Percentiles rank a stretch among this genome's conserved stretches.
phyloP scores from a whole-genome alignment of 148 eudicot species.

The Amaranthus palmeri region DNA sequence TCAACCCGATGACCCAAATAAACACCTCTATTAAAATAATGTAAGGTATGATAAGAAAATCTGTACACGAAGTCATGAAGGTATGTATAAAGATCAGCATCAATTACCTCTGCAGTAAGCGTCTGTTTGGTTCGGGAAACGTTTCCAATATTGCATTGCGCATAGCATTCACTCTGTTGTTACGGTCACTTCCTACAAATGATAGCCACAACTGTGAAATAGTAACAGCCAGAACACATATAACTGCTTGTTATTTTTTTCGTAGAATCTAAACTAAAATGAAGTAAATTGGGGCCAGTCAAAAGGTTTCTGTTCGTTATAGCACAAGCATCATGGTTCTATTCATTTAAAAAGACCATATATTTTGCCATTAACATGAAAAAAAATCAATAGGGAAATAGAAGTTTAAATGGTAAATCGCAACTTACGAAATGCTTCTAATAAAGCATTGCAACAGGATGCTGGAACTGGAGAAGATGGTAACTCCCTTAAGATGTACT shows the following conservation, averaged over 20 bases:
- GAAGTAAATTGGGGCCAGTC: not conserved
- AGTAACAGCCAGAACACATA: not conserved
- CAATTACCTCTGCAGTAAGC: conserved; percentile 75
- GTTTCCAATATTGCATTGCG: conserved; percentile 87
- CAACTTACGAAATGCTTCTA: conserved; percentile 90
- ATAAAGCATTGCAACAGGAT: conserved; percentile 92
- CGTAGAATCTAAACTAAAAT: not conserved
- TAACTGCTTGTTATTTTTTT: not conserved
- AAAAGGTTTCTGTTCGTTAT: not conserved
- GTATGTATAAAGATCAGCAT: not conserved
- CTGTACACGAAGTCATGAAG: not conserved
- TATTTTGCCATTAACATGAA: not conserved
- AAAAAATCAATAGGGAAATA: not conserved
- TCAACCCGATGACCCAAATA: too few relatives aligned
- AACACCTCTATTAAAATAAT: too few relatives aligned
- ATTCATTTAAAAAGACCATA: not conserved
- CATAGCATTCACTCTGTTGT: conserved; percentile 70
- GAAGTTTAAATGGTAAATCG: not conserved
- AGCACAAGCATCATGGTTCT: not conserved
- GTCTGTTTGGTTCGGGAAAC: conserved; percentile 97
- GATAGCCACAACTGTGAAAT: conserved; percentile 10
- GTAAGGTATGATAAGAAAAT: not conserved
- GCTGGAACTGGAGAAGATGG: conserved; percentile 99
- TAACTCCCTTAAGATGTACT: conserved; percentile 86
- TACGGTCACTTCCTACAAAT: conserved; percentile 69